These are phyloP conservation scores for Chloranthus sessilifolius DNA, from an alignment of 164 flowering plant genomes.

Conservation along the genomic window DNA sequence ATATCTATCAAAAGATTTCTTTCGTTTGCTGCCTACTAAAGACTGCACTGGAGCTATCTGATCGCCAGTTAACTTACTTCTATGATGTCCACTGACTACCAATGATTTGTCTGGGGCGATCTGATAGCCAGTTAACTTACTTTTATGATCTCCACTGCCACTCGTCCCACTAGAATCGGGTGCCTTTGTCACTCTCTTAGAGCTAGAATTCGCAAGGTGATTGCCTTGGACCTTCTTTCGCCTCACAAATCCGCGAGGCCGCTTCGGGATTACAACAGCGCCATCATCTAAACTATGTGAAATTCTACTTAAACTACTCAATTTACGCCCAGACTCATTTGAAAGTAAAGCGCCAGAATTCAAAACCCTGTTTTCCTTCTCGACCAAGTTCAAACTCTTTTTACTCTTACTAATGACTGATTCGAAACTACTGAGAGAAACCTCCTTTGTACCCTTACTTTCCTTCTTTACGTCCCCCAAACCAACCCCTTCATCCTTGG, in stretches of 20 bases:
- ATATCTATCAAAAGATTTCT: slow-evolving; percentile 25
- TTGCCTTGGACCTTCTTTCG: slow-evolving; percentile 38
- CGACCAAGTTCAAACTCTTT: slow-evolving; percentile 24
- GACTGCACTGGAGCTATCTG: slow-evolving; percentile 12
- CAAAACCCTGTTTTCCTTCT: slow-evolving; percentile 5
- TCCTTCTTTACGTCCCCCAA: slow-evolving; percentile 24
- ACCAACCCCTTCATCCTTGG: slow-evolving; percentile 1
- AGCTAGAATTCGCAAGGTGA: slow-evolving; percentile 7
- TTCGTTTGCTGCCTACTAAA: slow-evolving; percentile 12
- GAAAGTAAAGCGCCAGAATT: slow-evolving; percentile 17
- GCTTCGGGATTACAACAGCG: slow-evolving; percentile 47
- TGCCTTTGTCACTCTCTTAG: background rate
- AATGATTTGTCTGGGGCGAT: slow-evolving; percentile 11
- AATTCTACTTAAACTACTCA: slow-evolving; percentile 21
- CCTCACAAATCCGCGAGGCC: slow-evolving; percentile 56
- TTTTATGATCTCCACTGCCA: slow-evolving; percentile 18
- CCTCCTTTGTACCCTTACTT: slow-evolving; percentile 46
- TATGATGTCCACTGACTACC: slow-evolving; percentile 19
- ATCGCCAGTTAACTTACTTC: slow-evolving; percentile 20
- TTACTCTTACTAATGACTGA: slow-evolving; percentile 23
- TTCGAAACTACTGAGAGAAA: slow-evolving; percentile 36
- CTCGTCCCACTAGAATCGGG: slow-evolving; percentile 9
- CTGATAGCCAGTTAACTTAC: slow-evolving; percentile 21
- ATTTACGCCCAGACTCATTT: slow-evolving; percentile 13
- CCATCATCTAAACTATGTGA: slow-evolving; percentile 33